Percentiles rank a stretch among this genome's conserved stretches.
Conservation (phyloP, 495 filamentous ascomycete species). For the Lepraria neglecta region DNA sequence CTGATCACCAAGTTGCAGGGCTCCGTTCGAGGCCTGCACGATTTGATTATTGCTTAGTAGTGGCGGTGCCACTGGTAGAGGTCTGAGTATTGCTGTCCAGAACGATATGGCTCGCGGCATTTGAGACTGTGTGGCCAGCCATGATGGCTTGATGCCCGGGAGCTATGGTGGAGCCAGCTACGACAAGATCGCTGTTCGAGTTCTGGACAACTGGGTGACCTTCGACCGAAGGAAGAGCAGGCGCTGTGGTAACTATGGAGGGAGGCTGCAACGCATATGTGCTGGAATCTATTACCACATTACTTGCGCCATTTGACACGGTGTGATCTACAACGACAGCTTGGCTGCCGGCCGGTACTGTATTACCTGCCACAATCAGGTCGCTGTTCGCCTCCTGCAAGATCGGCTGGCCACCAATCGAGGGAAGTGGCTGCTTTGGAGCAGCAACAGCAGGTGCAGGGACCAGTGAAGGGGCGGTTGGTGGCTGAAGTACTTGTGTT, state of each 20-base stretch:
- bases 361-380: slow-evolving; percentile 11
- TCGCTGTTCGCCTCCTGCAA: slow-evolving; percentile 11
- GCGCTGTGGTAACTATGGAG: neutral
- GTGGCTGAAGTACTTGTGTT: neutral
- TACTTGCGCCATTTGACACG: slow-evolving; percentile 2
- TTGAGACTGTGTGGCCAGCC: slow-evolving; percentile 19
- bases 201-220: slow-evolving; percentile 15
- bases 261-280: neutral
- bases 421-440: neutral
- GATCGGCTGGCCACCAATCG: slow-evolving; percentile 24
- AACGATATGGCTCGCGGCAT: slow-evolving; percentile 11
- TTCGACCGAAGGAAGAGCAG: slow-evolving; percentile 7
- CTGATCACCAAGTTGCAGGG: slow-evolving; percentile 12
- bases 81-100: slow-evolving; percentile 28
- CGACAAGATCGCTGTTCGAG: slow-evolving; percentile 10
- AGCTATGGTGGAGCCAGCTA: slow-evolving; percentile 13
- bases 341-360: slow-evolving; percentile 6
- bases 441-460: neutral
- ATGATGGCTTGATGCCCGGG: slow-evolving; percentile 14
- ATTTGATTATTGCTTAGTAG: slow-evolving; percentile 26
- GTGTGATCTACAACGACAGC: slow-evolving; percentile 6
- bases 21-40: slow-evolving; percentile 13
- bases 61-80: slow-evolving; percentile 14
- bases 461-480: neutral
- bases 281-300: neutral